These are phyloP conservation scores for Ophiocordyceps unilateralis DNA, from an alignment of 2,329 filamentous ascomycete species.

Conservation along the genomic window DNA sequence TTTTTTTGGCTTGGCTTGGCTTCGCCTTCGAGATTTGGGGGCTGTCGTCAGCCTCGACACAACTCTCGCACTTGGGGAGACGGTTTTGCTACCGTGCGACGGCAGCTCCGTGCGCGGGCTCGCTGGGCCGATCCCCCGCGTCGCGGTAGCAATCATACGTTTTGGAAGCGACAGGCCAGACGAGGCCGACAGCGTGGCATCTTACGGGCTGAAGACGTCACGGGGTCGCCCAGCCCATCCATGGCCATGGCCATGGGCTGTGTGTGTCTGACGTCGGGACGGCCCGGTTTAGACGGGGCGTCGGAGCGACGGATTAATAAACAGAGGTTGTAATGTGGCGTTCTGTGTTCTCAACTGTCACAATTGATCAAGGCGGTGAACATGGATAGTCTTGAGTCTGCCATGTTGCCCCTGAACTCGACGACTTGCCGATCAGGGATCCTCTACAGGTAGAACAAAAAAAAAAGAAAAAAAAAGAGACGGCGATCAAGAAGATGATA, in stretches of 20 bases:
- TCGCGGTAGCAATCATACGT: background rate
- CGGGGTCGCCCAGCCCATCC: no score
- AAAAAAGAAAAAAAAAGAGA: no score
- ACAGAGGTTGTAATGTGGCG: background rate
- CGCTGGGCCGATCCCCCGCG: no score
- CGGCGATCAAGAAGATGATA: no score
- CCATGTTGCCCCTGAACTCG: no score
- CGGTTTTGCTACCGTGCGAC: background rate
- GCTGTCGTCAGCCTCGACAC: background rate
- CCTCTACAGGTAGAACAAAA: no score
- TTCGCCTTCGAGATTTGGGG: background rate
- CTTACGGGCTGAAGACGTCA: background rate
- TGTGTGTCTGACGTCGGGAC: background rate
- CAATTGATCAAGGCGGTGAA: no score
- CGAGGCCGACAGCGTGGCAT: background rate
- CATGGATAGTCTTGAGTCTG: no score
- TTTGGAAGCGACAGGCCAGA: background rate
- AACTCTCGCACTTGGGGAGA: background rate
- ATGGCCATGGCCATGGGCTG: background rate
- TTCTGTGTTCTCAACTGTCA: background rate
- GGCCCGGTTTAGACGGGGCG: background rate
- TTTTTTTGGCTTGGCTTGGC: background rate
- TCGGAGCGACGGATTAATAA: background rate
- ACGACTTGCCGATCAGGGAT: no score
- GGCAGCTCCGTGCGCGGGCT: background rate